Evolutionary conservation across 2,329 filamentous ascomycete species (phyloP).

Genomic region (Metarhizium album): DNA sequence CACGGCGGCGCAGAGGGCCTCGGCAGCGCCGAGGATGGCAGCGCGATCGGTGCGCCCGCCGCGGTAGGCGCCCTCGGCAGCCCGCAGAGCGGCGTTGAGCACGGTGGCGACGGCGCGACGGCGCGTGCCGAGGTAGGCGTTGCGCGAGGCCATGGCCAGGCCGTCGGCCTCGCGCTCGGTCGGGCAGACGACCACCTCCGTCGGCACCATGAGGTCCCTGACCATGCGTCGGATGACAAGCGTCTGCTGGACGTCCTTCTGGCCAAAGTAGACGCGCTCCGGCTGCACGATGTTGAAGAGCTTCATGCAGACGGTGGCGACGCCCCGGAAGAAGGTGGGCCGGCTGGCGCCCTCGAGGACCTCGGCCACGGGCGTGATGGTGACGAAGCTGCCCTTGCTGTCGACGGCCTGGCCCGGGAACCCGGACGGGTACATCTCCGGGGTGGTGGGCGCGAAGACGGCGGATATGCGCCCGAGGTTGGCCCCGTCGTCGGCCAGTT

Average conservation of each 20-base stretch:
- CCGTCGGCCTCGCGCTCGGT: conserved; percentile 74
- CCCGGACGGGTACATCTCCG: conserved; percentile 79
- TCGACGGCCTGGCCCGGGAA: conserved; percentile 61
- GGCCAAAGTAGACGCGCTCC: conserved; percentile 78
- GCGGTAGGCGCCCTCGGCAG: conserved; percentile 58
- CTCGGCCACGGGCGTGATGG: conserved; percentile 72
- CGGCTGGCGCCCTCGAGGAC: conserved; percentile 75
- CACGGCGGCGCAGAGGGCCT: conserved; percentile 43
- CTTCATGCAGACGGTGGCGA: conserved; percentile 94
- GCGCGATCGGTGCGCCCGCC: conserved; percentile 42
- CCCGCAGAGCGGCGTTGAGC: conserved; percentile 55
- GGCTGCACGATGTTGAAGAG: conserved; percentile 42
- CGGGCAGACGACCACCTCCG: conserved; percentile 59
- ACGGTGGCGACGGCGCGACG: conserved; percentile 63
- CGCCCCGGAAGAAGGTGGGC: conserved; percentile 92
- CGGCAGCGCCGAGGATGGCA: conserved; percentile 63
- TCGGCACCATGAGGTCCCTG: conserved; percentile 73
- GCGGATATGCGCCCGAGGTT: conserved; percentile 63
- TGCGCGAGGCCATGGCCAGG: conserved; percentile 82
- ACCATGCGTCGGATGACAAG: conserved; percentile 82
- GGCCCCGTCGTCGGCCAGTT: conserved; percentile 51
- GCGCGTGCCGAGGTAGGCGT: conserved; percentile 78
- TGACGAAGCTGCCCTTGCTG: conserved; percentile 81
- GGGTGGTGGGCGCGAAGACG: conserved; percentile 75
- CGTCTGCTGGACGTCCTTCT: conserved; percentile 96